Conservation (phyloP, 1,139 yeast species). For the Yamadazyma conglobata region DNA sequence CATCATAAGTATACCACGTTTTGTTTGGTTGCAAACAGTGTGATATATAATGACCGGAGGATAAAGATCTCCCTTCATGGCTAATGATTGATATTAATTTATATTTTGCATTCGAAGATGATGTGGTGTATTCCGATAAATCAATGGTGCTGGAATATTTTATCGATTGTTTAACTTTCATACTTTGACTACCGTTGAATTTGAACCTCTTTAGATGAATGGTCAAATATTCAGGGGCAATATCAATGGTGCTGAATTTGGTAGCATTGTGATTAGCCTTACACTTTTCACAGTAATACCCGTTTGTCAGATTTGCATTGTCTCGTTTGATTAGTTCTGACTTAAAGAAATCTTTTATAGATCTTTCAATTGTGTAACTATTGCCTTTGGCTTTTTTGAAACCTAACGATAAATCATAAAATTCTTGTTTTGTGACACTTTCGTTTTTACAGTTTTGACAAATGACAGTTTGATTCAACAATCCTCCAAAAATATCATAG, state of each 20-base stretch:
- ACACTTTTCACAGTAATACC: slow-evolving; percentile 88
- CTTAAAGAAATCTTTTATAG: slow-evolving; percentile 76
- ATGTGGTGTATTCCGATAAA: slow-evolving; percentile 58
- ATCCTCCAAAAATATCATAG: slow-evolving; percentile 92
- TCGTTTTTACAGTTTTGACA: slow-evolving; percentile 78
- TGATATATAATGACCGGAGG: slow-evolving; percentile 91
- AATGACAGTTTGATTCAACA: slow-evolving; percentile 76
- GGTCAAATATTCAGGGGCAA: slow-evolving; percentile 84
- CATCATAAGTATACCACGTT: slow-evolving; percentile 91
- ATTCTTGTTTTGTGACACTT: slow-evolving; percentile 89
- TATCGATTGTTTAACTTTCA: slow-evolving; percentile 85
- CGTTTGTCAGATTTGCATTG: slow-evolving; percentile 50
- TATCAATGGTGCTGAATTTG: slow-evolving; percentile 68
- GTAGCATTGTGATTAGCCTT: slow-evolving; percentile 71
- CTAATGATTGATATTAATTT: slow-evolving; percentile 82
- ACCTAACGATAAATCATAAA: slow-evolving; percentile 84
- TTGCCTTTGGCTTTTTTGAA: slow-evolving; percentile 42
- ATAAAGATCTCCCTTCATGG: slow-evolving; percentile 90
- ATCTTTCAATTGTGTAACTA: slow-evolving; percentile 61
- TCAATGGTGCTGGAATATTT: slow-evolving; percentile 76
- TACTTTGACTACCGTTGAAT: slow-evolving; percentile 70
- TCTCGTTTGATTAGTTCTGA: slow-evolving; percentile 73
- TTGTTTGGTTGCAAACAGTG: slow-evolving; percentile 91
- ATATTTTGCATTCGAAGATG: slow-evolving; percentile 53
- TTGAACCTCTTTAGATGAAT: slow-evolving; percentile 88